Conservation (phyloP, 164 flowering plant genomes). For the Kalanchoe fedtschenkoi region DNA sequence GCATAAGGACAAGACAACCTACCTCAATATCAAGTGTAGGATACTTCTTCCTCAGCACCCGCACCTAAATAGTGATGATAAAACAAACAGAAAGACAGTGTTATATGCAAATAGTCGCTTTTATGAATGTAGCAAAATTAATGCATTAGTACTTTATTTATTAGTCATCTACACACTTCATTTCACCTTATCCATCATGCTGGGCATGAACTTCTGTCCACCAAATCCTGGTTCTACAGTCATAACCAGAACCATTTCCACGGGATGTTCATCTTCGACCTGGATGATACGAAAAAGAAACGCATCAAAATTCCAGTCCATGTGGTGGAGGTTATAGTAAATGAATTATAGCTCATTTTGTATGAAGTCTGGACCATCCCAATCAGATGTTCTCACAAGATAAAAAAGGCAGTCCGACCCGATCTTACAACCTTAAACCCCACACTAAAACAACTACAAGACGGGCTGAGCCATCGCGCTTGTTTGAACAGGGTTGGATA, state of each 20-base stretch:
- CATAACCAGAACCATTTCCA: constrained; percentile 97
- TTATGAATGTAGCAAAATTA: constrained; percentile 5
- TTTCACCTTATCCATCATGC: constrained; percentile 85
- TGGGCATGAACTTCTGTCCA: constrained; percentile 97
- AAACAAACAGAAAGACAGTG: neutral
- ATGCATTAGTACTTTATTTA: neutral
- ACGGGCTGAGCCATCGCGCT: too few relatives aligned
- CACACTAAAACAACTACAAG: too few relatives aligned
- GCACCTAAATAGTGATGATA: constrained; percentile 38
- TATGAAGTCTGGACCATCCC: too few relatives aligned
- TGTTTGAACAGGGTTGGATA: neutral
- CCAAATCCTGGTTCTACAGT: constrained; percentile 99
- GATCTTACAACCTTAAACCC: too few relatives aligned
- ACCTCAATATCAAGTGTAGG: constrained; percentile 98
- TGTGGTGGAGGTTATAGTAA: neutral
- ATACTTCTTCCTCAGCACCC: constrained; percentile 63
- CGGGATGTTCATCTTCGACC: constrained; percentile 76
- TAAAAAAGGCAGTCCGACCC: too few relatives aligned
- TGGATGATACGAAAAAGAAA: constrained; percentile 12
- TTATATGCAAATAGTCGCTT: neutral
- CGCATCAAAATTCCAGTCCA: neutral
- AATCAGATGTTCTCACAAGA: too few relatives aligned
- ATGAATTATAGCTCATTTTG: too few relatives aligned
- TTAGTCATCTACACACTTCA: neutral
- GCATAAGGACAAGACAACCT: constrained; percentile 3